Evolutionary conservation across 2,329 filamentous ascomycete species (phyloP), one percentile per base, ranked within the genome.

Genomic region (Diaporthe australafricana): DNA sequence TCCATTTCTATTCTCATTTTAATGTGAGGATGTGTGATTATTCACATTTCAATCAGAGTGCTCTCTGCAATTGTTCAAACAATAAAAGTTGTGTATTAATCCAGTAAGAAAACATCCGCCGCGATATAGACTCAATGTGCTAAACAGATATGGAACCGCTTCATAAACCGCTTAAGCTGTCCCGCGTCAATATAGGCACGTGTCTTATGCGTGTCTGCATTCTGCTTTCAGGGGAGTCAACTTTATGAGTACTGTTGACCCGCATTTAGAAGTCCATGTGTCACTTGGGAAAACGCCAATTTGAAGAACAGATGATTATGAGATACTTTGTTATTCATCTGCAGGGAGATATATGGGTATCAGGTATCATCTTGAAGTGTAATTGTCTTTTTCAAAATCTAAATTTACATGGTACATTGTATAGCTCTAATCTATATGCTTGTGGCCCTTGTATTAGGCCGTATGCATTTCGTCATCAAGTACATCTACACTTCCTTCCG

Each of bases 131-230:
- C n/a, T n/a, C n/a, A n/a, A n/a, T n/a, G n/a, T n/a, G n/a, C n/a
- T n/a, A n/a, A n/a, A n/a, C n/a, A n/a, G n/a, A n/a, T n/a, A n/a
- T n/a, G n/a, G n/a, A n/a, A n/a, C n/a, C n/a, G n/a, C n/a, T n/a
- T n/a, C n/a, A n/a, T n/a, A n/a, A n/a, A 71, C 16, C 48, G 53
- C 48, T 60, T 71, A 68, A 45, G 25, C 53, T n/a, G 25, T 52
- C 27, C 70, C 70, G 66, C 70, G 62, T 67, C 50, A 66, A 48
- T 22, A 7, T 40, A 72, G 70, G 70, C 67, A 66, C 70, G 70
- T 67, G 70, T 72, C 32, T 40, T 16, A 14, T 66, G 45, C 66
- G 70, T 67, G 70, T 72, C 38, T 48, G 9, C 35, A 32, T 22
- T 40, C 22, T 47, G 50, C 22, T n/a, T 14, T 9, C 6, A 5